Conservation (phyloP, 2,329 filamentous ascomycete species). For the Ophiobolus disseminans region DNA sequence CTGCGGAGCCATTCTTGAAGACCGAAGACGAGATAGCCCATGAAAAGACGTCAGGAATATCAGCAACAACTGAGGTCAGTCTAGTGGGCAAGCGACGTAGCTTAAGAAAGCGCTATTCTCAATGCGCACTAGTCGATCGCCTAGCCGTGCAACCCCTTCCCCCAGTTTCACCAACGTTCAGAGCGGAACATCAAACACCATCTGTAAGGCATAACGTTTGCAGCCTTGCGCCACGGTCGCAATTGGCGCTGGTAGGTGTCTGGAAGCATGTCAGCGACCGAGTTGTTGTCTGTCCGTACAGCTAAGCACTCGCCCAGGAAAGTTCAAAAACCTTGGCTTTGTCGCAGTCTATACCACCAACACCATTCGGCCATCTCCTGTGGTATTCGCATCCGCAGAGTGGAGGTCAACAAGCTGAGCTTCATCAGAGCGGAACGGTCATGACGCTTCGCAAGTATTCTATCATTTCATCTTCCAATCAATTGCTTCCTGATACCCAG, state of each 20-base stretch:
- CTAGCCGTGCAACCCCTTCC: background rate
- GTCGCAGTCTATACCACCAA: background rate
- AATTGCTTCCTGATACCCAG: too few relatives aligned
- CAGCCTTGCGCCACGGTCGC: background rate
- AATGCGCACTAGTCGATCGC: background rate
- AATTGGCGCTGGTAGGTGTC: background rate
- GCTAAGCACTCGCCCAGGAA: slow-evolving; percentile 3
- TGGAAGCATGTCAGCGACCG: background rate
- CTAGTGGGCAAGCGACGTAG: too few relatives aligned
- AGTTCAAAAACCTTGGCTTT: slow-evolving; percentile 1
- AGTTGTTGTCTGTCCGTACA: background rate
- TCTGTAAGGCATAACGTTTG: slow-evolving; percentile 6
- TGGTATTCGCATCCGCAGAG: background rate
- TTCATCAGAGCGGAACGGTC: too few relatives aligned
- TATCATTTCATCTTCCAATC: too few relatives aligned
- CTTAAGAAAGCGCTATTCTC: too few relatives aligned
- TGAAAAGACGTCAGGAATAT: too few relatives aligned
- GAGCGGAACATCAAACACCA: slow-evolving; percentile 9
- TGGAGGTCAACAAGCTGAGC: too few relatives aligned
- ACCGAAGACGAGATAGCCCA: too few relatives aligned
- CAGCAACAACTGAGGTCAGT: too few relatives aligned
- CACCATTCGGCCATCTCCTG: background rate
- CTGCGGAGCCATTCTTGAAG: too few relatives aligned
- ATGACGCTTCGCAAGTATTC: too few relatives aligned
- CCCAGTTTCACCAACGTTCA: slow-evolving; percentile 3